Evolutionary conservation across 805 yeast genomes (phyloP), one percentile per base, ranked within the genome.

Genomic region (Candida mattraensis): DNA sequence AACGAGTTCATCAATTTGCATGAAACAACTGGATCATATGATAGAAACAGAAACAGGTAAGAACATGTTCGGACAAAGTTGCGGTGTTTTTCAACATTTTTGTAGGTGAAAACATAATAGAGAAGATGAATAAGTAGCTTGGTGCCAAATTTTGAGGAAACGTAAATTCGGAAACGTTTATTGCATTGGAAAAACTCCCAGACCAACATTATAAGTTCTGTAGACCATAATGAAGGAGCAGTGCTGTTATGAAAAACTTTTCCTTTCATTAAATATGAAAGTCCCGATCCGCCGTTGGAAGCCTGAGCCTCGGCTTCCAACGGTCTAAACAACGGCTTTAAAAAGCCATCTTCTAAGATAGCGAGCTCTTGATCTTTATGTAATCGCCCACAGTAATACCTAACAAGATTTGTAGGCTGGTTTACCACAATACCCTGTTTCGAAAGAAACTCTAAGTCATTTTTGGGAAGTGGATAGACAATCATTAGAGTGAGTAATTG

Each of bases 131-230:
- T 62, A 27, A 75, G 56, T 25, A 84, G 56, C 46, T 81, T 82
- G 19, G 71, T 65, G 2, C 79, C 72, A 9, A 29, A 27, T 28
- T 69, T 65, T 10, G 69, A 66, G 3, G 70, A 58, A 19, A 78
- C 60, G 33, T 67, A 62, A 12, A 54, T 51, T 39, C 70, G 69
- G 50, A 83, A 80, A 31, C 59, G 60, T 40, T 67, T 67, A 60
- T 91, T 91, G 48, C 87, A 80, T 53, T 86, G 91, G 21, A 76
- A 61, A 27, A 87, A 61, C 50, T 85, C 95, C 85, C 95, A 86
- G 11, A 84, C 47, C 7, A 89, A 54, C 54, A 83, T 69, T 5
- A 77, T 58, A n/a, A 74, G 53, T 51, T 83, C 89, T 3, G 69
- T 61, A 2, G 78, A 56, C 81, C 88, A 68, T 13, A 69, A 50